Conservation (phyloP, 2,329 filamentous ascomycete genomes). For the Verticillium dahliae region DNA sequence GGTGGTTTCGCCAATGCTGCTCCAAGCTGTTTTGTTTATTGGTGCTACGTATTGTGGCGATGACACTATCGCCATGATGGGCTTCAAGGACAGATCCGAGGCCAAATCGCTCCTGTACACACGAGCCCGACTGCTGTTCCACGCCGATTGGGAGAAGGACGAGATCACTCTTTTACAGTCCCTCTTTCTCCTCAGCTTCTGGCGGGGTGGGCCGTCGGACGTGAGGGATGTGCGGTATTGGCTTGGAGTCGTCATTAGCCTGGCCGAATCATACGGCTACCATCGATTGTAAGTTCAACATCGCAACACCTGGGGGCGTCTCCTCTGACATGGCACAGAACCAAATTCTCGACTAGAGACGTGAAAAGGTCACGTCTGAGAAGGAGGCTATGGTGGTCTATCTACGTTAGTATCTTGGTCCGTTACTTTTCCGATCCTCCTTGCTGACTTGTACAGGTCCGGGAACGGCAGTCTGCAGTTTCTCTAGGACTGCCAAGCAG, state of each 20-base stretch:
- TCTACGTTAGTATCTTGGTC: constrained; percentile 24
- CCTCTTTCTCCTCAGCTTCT: constrained; percentile 49
- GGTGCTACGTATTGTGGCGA: constrained; percentile 47
- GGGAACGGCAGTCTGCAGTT: constrained; percentile 28
- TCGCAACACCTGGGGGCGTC: constrained; percentile 3
- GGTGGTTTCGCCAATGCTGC: constrained; percentile 38
- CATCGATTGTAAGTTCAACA: constrained; percentile 24
- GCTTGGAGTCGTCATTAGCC: constrained; percentile 41
- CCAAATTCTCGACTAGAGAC: constrained; percentile 3
- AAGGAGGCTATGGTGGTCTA: constrained; percentile 46
- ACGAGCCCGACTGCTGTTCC: constrained; percentile 40
- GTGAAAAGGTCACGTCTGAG: constrained; percentile 25
- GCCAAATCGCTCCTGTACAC: constrained; percentile 45
- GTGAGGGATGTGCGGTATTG: constrained; percentile 43
- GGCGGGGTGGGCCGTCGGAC: constrained; percentile 40
- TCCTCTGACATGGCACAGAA: background rate
- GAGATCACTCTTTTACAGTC: constrained; percentile 42
- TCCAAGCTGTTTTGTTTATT: constrained; percentile 49
- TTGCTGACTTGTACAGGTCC: constrained; percentile 16
- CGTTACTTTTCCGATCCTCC: background rate
- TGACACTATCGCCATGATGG: constrained; percentile 32
- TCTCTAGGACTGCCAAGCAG: constrained; percentile 27
- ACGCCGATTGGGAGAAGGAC: constrained; percentile 45
- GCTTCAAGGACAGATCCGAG: constrained; percentile 39
- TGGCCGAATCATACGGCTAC: constrained; percentile 42